phyloP scores from a whole-genome alignment of 2,329 filamentous ascomycete species.

The Capronia coronata region DNA sequence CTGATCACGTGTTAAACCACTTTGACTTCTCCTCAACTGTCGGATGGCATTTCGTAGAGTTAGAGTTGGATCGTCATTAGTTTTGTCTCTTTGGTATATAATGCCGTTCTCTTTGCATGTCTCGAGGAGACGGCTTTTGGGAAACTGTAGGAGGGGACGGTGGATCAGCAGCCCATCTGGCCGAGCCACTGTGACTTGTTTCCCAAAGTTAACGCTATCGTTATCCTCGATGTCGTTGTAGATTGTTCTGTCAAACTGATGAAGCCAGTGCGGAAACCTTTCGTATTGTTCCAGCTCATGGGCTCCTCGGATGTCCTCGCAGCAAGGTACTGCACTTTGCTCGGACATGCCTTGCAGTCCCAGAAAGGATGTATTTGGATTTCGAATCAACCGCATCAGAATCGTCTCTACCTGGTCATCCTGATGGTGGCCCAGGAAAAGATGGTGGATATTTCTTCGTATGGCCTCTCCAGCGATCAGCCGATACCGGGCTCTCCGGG shows the following conservation, averaged over 20 bases:
- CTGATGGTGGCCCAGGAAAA: constrained; percentile 78
- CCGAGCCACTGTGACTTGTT: constrained; percentile 41
- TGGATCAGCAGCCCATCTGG: constrained; percentile 58
- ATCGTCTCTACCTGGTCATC: constrained; percentile 92
- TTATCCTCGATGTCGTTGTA: neutral
- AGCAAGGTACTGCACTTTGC: constrained; percentile 19
- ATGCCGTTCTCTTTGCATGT: constrained; percentile 65
- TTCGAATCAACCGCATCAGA: constrained; percentile 61
- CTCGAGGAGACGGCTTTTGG: constrained; percentile 44
- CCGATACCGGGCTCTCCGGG: constrained; percentile 68
- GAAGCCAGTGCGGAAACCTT: constrained; percentile 9
- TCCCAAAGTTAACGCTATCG: constrained; percentile 32
- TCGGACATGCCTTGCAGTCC: constrained; percentile 22
- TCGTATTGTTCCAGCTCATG: constrained; percentile 5
- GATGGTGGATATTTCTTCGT: constrained; percentile 45
- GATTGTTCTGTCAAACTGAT: neutral
- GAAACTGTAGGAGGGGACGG: constrained; percentile 63
- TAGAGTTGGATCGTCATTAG: constrained; percentile 69
- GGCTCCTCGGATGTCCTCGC: constrained; percentile 21
- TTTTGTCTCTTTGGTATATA: constrained; percentile 76
- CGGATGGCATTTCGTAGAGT: constrained; percentile 78
- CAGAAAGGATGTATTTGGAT: constrained; percentile 13
- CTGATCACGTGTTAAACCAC: neutral
- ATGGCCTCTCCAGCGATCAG: constrained; percentile 58
- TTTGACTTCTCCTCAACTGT: constrained; percentile 52